A percentile compares a stretch with the other conserved stretches of the same genome.
These are phyloP conservation scores for Physcomitrium patens DNA, from an alignment of 225 moss, liverwort and hornwort species.

Conservation along the genomic window DNA sequence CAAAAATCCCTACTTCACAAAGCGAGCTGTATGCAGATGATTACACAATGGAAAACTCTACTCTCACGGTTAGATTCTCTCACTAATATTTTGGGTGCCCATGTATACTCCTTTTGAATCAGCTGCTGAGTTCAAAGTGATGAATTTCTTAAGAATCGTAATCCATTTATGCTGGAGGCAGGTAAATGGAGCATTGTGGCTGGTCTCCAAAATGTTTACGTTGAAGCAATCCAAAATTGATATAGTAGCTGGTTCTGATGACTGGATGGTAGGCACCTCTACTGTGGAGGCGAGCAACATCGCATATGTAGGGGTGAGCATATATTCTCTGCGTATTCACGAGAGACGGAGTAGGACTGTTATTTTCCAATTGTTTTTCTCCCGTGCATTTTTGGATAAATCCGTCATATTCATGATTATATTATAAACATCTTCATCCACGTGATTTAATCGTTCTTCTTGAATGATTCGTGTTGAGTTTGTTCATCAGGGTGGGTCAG, in stretches of 20 bases:
- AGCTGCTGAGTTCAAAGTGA: neutral
- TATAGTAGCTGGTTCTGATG: constrained; percentile 65
- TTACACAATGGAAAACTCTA: constrained; percentile 51
- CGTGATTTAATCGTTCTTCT: constrained; percentile 7
- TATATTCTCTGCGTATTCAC: neutral
- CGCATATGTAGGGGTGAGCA: constrained; percentile 54
- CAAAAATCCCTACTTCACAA: constrained; percentile 59
- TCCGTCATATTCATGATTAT: constrained; percentile 2
- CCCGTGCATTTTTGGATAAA: neutral
- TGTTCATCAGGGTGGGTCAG: constrained; percentile 61
- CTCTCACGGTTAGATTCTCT: constrained; percentile 32
- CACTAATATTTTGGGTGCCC: constrained; percentile 4
- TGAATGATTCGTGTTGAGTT: constrained; percentile 15
- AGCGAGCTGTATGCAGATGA: constrained; percentile 76
- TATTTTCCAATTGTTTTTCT: neutral
- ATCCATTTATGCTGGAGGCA: constrained; percentile 12
- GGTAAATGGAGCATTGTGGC: constrained; percentile 71
- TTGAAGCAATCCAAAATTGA: constrained; percentile 56
- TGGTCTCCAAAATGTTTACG: constrained; percentile 61
- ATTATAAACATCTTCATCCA: neutral
- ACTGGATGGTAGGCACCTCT: constrained; percentile 59
- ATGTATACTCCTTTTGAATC: neutral
- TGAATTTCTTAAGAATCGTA: neutral
- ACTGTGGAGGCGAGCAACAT: constrained; percentile 69
- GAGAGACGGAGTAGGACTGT: neutral